Conservation (phyloP, 2,329 filamentous ascomycete genomes). For the Botryotinia calthae region DNA sequence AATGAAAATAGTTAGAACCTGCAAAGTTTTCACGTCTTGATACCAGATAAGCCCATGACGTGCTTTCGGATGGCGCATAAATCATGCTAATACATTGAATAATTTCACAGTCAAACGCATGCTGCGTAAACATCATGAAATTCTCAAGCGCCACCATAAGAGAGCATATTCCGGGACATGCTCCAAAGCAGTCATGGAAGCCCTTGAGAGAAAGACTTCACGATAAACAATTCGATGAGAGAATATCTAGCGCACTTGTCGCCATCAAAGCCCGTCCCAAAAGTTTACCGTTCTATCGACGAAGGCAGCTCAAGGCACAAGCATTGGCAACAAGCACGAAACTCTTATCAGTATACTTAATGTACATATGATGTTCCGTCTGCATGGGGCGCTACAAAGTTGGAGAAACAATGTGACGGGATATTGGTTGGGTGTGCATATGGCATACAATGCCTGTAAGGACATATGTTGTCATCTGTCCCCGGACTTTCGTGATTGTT, state of each 20-base stretch:
- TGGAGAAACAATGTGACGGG: not conserved
- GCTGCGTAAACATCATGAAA: not conserved
- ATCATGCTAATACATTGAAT: not conserved
- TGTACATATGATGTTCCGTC: not conserved
- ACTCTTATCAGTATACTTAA: slow-evolving; percentile 8
- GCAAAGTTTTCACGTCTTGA: not conserved
- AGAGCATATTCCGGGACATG: not conserved
- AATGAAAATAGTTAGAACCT: not conserved
- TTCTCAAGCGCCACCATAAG: not conserved
- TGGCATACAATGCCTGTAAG: slow-evolving; percentile 2
- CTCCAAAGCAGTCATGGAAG: not conserved
- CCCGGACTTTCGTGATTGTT: slow-evolving; percentile 18
- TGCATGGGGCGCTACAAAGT: not conserved
- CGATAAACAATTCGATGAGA: not conserved
- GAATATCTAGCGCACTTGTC: slow-evolving; percentile 17
- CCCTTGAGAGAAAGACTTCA: not conserved
- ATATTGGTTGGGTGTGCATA: not conserved
- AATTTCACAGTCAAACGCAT: not conserved
- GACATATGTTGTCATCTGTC: slow-evolving; percentile 21
- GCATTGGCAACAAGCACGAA: slow-evolving; percentile 2
- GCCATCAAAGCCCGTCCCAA: not conserved
- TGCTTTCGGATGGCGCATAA: not conserved
- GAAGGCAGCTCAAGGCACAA: not conserved
- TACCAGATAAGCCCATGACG: not conserved
- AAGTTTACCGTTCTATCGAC: not conserved